Conservation (phyloP, 352 stramenopile genomes). For the Pythium aquatile region DNA sequence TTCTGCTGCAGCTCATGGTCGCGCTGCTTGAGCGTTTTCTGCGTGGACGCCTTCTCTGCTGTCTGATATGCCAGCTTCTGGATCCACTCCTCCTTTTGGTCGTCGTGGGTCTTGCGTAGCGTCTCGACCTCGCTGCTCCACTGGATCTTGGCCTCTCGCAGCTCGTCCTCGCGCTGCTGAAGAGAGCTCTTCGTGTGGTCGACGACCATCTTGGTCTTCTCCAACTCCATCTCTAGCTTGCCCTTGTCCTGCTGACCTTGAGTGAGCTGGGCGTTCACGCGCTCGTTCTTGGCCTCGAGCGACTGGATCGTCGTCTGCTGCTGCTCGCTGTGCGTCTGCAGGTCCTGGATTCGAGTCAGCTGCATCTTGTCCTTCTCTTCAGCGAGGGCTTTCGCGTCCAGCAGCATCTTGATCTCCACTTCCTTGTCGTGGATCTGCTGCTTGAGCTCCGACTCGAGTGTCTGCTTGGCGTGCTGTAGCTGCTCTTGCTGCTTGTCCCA, state of each 20-base stretch:
- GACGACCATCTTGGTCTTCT: slow-evolving; percentile 49
- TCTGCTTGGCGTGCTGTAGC: slow-evolving; percentile 39
- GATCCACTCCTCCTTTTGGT: slow-evolving; percentile 64
- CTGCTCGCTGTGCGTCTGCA: slow-evolving; percentile 37
- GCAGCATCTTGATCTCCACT: slow-evolving; percentile 42
- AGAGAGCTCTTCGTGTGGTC: slow-evolving; percentile 45
- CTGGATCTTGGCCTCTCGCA: slow-evolving; percentile 36
- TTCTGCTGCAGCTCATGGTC: slow-evolving; percentile 38
- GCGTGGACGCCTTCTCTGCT: slow-evolving; percentile 48
- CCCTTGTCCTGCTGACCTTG: slow-evolving; percentile 24
- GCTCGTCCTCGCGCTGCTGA: slow-evolving; percentile 32
- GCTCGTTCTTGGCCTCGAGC: slow-evolving; percentile 38
- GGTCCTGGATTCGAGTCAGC: slow-evolving; percentile 35
- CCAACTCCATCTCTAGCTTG: slow-evolving; percentile 48
- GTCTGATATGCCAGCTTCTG: slow-evolving; percentile 57
- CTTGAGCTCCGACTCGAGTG: slow-evolving; percentile 42
- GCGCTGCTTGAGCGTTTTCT: slow-evolving; percentile 51
- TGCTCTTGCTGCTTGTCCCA: slow-evolving; percentile 33
- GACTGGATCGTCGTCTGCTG: slow-evolving; percentile 32
- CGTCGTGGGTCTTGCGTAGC: slow-evolving; percentile 35
- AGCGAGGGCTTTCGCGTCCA: slow-evolving; percentile 44
- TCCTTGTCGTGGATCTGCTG: slow-evolving; percentile 46
- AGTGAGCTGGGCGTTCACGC: slow-evolving; percentile 33
- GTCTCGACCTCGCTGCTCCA: slow-evolving; percentile 38
- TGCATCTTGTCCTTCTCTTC: slow-evolving; percentile 59